phyloP scores from a whole-genome alignment of 2,329 filamentous ascomycete genomes.

The Thelonectria olida region DNA sequence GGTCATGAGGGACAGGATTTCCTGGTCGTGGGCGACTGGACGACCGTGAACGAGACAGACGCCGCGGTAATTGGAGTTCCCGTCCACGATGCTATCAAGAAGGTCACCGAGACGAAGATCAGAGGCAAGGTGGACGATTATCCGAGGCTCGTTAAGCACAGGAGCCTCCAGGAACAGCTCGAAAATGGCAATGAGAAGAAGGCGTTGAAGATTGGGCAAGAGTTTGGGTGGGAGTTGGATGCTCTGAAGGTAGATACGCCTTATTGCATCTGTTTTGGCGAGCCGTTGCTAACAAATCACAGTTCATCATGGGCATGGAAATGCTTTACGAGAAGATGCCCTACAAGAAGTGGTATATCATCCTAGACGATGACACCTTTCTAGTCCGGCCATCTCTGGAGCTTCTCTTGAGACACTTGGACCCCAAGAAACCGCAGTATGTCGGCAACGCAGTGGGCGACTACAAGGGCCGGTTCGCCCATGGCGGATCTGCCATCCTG shows the following conservation, averaged over 20 bases:
- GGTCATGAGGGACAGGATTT: slow-evolving; percentile 52
- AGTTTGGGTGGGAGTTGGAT: slow-evolving; percentile 59
- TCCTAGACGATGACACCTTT: slow-evolving; percentile 67
- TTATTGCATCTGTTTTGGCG: neutral
- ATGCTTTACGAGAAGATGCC: slow-evolving; percentile 60
- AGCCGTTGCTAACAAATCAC: slow-evolving; percentile 6
- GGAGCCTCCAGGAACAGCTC: slow-evolving; percentile 50
- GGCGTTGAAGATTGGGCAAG: slow-evolving; percentile 49
- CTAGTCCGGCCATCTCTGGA: slow-evolving; percentile 59
- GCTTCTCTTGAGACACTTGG: slow-evolving; percentile 58
- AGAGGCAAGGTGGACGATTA: slow-evolving; percentile 39
- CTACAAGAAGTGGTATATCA: slow-evolving; percentile 66
- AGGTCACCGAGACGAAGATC: slow-evolving; percentile 45
- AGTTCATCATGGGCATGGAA: slow-evolving; percentile 66
- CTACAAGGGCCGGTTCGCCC: slow-evolving; percentile 64
- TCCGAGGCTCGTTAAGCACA: slow-evolving; percentile 53
- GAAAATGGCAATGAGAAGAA: slow-evolving; percentile 47
- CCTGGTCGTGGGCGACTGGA: slow-evolving; percentile 62
- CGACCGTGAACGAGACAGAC: slow-evolving; percentile 46
- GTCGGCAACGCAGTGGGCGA: slow-evolving; percentile 67
- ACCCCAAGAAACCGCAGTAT: slow-evolving; percentile 58
- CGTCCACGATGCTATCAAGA: slow-evolving; percentile 54
- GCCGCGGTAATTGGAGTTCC: slow-evolving; percentile 42
- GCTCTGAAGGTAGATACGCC: slow-evolving; percentile 55
- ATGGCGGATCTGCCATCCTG: slow-evolving; percentile 64